Base-by-base conservation (phyloP, 345 rosid species). In the Salix arbutifolia region DNA sequence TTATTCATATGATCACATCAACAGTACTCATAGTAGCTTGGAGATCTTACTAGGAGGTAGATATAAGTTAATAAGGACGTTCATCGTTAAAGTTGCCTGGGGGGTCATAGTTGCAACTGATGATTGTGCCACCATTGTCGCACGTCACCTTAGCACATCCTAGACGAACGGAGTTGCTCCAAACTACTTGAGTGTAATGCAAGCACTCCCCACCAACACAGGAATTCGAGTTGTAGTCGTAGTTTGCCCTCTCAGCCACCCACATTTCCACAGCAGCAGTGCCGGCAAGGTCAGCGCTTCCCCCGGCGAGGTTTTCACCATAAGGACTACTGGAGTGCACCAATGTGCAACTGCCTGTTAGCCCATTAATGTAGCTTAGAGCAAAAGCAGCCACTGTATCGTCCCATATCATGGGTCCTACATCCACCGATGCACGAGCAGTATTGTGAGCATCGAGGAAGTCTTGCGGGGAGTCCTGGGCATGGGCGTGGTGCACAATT, bases 161-260 rank as follows among this genome's bases (percentile, higher is more conserved):
- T 0, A 86, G 1, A 13, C 65, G 48, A 21, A 56, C 1, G 0
- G 81, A 70, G 1, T 78, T 23, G 0, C 66, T 5, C 85, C 89
- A 82, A 3, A 86, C 77, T 18, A 86, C 58, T n/a, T 83, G 78
- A 46, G 86, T 83, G 65, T 81, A 86, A 67, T 84, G 89, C 46
- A 17, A 3, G 62, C 86, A 86, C 13, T 70, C 40, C 4, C 48
- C 60, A 1, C 79, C 81, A 0, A 33, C 28, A 2, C 76, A 83
- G 0, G 75, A 8, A 65, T 82, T 80, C 1, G 83, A 69, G 1
- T 17, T 19, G 44, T 80, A 53, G 52, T 83, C 71, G 4, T 78
- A 85, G 65, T 75, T 0, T 4, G 70, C 58, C 66, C 76, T 78
- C 77, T 85, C 84, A 9, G 11, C 52, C 0, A 65, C 81, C 88